Evolutionary conservation across 768 basidiomycete species (phyloP), one percentile per base, ranked within the genome.

Genomic region (Leccinum fibrillosum): DNA sequence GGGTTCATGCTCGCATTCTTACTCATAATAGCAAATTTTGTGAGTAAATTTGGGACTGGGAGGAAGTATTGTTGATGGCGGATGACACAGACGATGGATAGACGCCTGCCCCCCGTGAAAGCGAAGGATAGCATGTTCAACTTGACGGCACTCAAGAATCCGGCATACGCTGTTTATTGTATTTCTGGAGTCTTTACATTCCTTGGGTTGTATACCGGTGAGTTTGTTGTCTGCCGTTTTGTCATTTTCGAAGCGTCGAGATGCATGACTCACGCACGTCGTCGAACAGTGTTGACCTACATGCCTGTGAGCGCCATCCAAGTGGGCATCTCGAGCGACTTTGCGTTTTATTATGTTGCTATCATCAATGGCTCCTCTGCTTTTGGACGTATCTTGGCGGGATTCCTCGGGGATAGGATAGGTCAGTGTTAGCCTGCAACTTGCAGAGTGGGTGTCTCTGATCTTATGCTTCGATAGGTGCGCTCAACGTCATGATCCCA

Each of bases 141-240:
- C 63, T 72, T 77, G 50, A 58, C 64, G 4, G 79, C 81, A 15
- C 86, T 85, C 72, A 74, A 62, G 63, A 78, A 71, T 52, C 67
- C 67, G 5, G 71, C 72, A 3, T 93, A 81, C 67, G 69, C 80
- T 0, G 54, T 84, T 1, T 92, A 86, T 65, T 85, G 84, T 49
- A 13, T 78, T 3, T 83, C 87, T 0, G 79, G 80, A 0, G 79
- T 84, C 56, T 66, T 82, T 21, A 73, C 70, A 13, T 90, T 86
- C 70, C 78, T 92, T 12, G 90, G 89, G 4, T 69, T 91, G 11
- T 91, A 89, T 65, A 88, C 87, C 0, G 72, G 87, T 81, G 49
- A 51, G 75, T 68, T 56, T 17, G 44, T 53, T 47, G 52, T 54
- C 15, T n/a, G 9, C 17, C 19, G 6, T 30, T 39, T 26, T 21